A percentile compares a stretch with the other conserved stretches of the same genome.
Evolutionary conservation across 495 filamentous ascomycete species (phyloP).

Genomic region (Physcia stellaris): DNA sequence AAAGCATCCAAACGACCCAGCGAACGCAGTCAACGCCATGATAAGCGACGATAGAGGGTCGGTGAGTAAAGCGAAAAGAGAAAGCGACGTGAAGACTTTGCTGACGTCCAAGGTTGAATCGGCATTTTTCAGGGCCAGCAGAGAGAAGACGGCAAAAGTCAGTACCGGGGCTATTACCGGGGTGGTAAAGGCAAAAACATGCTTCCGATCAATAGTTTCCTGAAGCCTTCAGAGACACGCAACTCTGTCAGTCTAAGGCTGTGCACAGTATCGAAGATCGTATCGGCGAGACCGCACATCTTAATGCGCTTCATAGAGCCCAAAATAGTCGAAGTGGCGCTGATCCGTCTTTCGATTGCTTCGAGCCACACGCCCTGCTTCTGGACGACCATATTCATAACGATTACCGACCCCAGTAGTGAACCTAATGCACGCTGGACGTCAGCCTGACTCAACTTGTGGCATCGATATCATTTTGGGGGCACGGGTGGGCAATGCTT

Average conservation of each 20-base stretch:
- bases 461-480: too few species aligned
- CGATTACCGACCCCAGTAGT: slow-evolving; percentile 28
- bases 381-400: slow-evolving; percentile 29
- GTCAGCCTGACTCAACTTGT: slow-evolving; percentile 12
- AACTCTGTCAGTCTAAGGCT: slow-evolving; percentile 42
- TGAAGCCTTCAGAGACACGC: slow-evolving; percentile 37
- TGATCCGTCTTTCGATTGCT: slow-evolving; percentile 39
- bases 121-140: slow-evolving; percentile 33
- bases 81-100: slow-evolving; percentile 43
- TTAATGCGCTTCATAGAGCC: slow-evolving; percentile 48
- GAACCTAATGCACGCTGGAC: slow-evolving; percentile 15
- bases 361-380: slow-evolving; percentile 37
- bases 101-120: slow-evolving; percentile 31
- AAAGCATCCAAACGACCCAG: slow-evolving; percentile 43
- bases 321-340: slow-evolving; percentile 36
- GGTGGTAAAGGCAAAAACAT: slow-evolving; percentile 32
- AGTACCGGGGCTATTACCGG: slow-evolving; percentile 37
- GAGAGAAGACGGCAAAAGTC: slow-evolving; percentile 36
- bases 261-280: slow-evolving; percentile 29
- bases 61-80: slow-evolving; percentile 45
- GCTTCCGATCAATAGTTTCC: slow-evolving; percentile 40
- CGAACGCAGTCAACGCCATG: slow-evolving; percentile 37
- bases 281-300: slow-evolving; percentile 42
- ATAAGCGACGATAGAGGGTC: slow-evolving; percentile 43
- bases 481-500: slow-evolving; percentile 16